phyloP scores from a whole-genome alignment of 1,284 basidiomycete species.

The Phylloboletellus chloephorus region DNA sequence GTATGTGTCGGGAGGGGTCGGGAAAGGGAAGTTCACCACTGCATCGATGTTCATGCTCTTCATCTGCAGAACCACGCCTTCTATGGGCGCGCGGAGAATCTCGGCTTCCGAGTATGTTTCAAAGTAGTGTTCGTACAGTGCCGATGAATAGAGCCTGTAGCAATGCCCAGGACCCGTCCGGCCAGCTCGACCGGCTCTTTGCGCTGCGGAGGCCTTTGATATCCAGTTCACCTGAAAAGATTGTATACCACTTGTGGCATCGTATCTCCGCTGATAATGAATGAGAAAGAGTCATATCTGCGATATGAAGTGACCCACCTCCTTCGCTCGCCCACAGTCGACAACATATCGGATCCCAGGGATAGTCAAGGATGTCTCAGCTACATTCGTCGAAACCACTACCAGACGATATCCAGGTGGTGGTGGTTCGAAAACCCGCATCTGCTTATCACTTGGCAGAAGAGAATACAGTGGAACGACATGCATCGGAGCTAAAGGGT shows the following conservation, averaged over 20 bases:
- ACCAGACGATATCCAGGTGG: constrained; percentile 84
- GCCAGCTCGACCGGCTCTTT: constrained; percentile 93
- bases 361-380: constrained; percentile 96
- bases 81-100: constrained; percentile 94
- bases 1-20: constrained; percentile 87
- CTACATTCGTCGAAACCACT: constrained; percentile 97
- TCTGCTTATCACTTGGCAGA: constrained; percentile 94
- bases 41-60: constrained; percentile 99
- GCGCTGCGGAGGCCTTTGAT: constrained; percentile 93
- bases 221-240: constrained; percentile 94
- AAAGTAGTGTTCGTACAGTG: constrained; percentile 90
- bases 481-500: constrained; percentile 65
- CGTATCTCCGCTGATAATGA: constrained; percentile 82
- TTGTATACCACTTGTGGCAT: constrained; percentile 93
- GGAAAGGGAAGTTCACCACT: constrained; percentile 97
- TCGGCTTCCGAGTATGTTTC: constrained; percentile 85
- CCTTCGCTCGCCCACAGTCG: constrained; percentile 94
- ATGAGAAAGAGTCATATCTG: constrained; percentile 5
- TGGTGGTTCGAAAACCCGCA: constrained; percentile 91
- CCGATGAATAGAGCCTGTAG: constrained; percentile 90
- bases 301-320: constrained; percentile 45
- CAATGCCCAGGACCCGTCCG: constrained; percentile 92
- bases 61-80: constrained; percentile 97
- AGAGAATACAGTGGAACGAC: constrained; percentile 95
- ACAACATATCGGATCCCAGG: constrained; percentile 98